Base-by-base conservation (phyloP, 768 basidiomycete genomes). In the Dentipellis sp. region DNA sequence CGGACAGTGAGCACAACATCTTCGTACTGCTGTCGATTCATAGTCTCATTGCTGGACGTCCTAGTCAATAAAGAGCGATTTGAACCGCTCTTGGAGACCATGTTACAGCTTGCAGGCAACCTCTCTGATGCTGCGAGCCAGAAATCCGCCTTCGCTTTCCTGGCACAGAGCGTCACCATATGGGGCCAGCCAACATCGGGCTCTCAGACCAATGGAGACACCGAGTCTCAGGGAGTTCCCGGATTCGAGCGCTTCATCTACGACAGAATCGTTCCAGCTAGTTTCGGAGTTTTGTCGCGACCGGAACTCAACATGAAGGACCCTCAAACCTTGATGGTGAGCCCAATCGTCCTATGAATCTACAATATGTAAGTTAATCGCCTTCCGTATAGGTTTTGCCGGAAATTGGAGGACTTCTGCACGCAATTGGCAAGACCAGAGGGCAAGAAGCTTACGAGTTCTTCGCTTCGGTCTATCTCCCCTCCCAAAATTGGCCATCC, bases 161-260 rank as follows among this genome's bases (percentile, higher is more conserved):
- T 98, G 59, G 77, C 77, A 57, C 78, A 80, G 53, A 83, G 82
- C 53, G 79, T 89, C 37, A 72, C 73, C 19, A 74, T 76, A 12
- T 93, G 91, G 87, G 86, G 83, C 38, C 81, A 79, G 55, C 77
- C 78, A 21, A 66, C 70, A 49, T 65, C 72, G 0, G 63, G 66
- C 21, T 71, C 65, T 19, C 58, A 61, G 54, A 64, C 58, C 42
- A 64, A 56, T 14, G 61, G 59, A 22, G 61, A 60, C 21, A 16
- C 45, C 19, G 57, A 62, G 10, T 53, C 72, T 29, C 66, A 63
- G 19, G 72, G 75, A 10, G 70, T 98, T 46, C 92, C 93, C 10
- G 94, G 95, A 0, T 97, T 97, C 62, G 94, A 97, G 62, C 79
- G 82, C 12, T 94, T 94, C 67, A 80, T 95, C 34, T 98, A 98